phyloP scores from a whole-genome alignment of 768 basidiomycete species.

The Mycena kentingensis region DNA sequence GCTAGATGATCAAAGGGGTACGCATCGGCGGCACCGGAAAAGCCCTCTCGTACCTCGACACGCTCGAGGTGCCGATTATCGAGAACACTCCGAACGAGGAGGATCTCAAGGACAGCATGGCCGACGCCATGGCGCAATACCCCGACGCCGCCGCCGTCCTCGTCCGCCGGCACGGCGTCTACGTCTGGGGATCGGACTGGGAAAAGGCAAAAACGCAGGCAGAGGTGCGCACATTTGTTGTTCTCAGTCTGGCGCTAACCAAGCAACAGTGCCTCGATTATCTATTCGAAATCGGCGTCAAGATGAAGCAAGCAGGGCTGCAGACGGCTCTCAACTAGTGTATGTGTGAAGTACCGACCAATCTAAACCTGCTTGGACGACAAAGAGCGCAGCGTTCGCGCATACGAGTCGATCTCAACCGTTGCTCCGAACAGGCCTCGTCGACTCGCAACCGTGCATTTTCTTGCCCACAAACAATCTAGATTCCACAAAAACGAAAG shows the following conservation, averaged over 20 bases:
- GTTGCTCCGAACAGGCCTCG: no score
- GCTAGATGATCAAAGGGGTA: conserved; percentile 90
- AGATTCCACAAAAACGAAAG: no score
- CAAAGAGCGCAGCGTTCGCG: no score
- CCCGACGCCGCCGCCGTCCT: conserved; percentile 79
- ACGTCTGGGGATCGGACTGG: conserved; percentile 85
- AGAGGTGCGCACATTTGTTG: conserved; percentile 48
- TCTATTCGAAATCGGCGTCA: conserved; percentile 84
- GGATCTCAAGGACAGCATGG: conserved; percentile 88
- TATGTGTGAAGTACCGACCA: no score
- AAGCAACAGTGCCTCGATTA: conserved; percentile 92
- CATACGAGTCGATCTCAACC: no score
- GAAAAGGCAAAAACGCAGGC: conserved; percentile 89
- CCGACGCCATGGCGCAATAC: conserved; percentile 75
- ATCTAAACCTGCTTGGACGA: no score
- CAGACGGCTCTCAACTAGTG: conserved; percentile 9
- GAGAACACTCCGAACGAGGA: conserved; percentile 91
- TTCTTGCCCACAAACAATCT: no score
- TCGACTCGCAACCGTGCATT: no score
- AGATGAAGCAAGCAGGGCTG: conserved; percentile 70
- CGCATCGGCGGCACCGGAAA: conserved; percentile 72
- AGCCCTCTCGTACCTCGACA: conserved; percentile 84
- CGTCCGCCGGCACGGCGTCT: conserved; percentile 78
- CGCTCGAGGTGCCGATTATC: conserved; percentile 83
- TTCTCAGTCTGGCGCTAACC: not conserved